Base-by-base conservation (phyloP, 2,329 filamentous ascomycete species). In the Thelonectria blattea region DNA sequence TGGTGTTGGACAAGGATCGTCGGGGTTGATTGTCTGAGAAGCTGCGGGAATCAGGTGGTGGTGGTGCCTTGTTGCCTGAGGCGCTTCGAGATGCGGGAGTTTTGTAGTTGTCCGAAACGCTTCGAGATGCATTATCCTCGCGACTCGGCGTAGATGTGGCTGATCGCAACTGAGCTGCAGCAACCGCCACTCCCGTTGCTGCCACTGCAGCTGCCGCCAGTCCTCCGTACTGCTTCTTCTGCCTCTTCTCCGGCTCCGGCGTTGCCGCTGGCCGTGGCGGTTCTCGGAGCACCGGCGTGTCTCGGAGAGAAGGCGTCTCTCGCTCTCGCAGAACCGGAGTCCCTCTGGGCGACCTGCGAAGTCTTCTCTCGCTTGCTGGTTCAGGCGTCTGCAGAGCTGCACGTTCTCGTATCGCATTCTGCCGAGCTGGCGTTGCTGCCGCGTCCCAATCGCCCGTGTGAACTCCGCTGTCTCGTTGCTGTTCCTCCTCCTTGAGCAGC, bases 401-500 rank as follows among this genome's bases (percentile, higher is more conserved):
- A 8, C 55, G 65, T 39, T 70, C 68, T 34, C 47, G 54, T 5
- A 11, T 17, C 20, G 30, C 27, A 18, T n/a, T 20, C 20, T 34
- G 20, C 34, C 27, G 15, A 5, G 47, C 17, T 17, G 27, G 9
- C 17, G 47, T 20, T 20, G n/a, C 24, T 14, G 27, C 46, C 34
- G 80, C 80, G n/a, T 71, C 64, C 76, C 75, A 78, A 42, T 85
- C 83, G 20, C 79, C 80, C 45, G 85, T 75, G 65, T 86, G 82
- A 30, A 87, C 80, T 24, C 83, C 85, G 71, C 85, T 88, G 67
- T 88, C 85, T 45, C 82, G 79, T 50, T 78, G 74, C 30, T 73
- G 68, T 30, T 78, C 74, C 18, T 77, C 72, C 12, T 73, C 72
- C 14, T 47, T 47, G 45, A 72, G 63, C 1, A 68, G 58, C 52